Percentiles rank a stretch among this genome's conserved stretches.
phyloP scores from a whole-genome alignment of 2,329 filamentous ascomycete species.

The Cadophora sp. region DNA sequence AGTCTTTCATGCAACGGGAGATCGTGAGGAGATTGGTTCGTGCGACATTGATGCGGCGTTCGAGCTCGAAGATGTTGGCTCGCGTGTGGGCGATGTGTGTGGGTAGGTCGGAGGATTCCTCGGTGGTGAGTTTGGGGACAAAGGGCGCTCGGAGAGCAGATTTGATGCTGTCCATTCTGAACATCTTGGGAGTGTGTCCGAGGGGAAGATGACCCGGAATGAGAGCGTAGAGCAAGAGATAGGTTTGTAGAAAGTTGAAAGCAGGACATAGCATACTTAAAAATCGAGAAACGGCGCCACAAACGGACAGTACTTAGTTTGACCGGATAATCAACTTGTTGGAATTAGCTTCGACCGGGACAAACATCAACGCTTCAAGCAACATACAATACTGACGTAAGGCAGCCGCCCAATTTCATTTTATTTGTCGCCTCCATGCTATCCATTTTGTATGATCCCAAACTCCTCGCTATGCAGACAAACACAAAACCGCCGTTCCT shows the following conservation, averaged over 20 bases:
- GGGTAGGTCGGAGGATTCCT: neutral
- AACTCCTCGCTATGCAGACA: conserved; percentile 31
- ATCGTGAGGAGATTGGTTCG: neutral
- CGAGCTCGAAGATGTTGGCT: neutral
- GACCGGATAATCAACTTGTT: neutral
- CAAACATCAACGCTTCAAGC: neutral
- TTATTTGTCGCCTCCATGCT: neutral
- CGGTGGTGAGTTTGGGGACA: neutral
- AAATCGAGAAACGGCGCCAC: neutral
- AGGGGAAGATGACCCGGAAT: neutral
- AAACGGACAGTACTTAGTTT: neutral
- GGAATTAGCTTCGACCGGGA: neutral
- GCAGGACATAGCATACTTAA: neutral
- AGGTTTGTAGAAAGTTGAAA: neutral
- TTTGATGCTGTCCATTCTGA: neutral
- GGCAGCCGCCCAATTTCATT: neutral
- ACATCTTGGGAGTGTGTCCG: neutral
- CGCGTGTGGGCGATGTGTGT: neutral
- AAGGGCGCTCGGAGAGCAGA: neutral
- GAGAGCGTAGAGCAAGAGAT: neutral
- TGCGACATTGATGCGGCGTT: neutral
- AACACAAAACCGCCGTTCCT: conserved; percentile 6
- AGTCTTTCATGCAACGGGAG: conserved; percentile 5
- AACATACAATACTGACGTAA: neutral
- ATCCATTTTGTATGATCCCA: neutral